These are phyloP conservation scores for Calonectria pteridis DNA, from an alignment of 2,329 filamentous ascomycete species.

Conservation along the genomic window DNA sequence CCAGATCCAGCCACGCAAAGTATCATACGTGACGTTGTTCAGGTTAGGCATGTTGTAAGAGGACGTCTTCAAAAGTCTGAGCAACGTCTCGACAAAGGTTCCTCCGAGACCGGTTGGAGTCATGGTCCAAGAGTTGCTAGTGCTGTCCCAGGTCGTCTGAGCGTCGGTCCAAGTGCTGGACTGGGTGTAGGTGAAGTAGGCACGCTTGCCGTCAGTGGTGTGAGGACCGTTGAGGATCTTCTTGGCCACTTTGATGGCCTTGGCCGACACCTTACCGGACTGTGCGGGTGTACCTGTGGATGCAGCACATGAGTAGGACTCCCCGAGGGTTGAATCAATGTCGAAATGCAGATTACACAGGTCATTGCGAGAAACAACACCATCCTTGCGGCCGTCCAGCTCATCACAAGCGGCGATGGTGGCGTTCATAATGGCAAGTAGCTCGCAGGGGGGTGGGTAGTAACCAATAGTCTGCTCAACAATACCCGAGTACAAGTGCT, in stretches of 20 bases:
- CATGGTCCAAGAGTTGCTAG: background rate
- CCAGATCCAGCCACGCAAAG: conserved; percentile 14
- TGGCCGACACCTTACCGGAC: background rate
- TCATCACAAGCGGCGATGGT: background rate
- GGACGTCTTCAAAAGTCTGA: background rate
- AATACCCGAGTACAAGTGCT: background rate
- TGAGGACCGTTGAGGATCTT: background rate
- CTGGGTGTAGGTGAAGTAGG: background rate
- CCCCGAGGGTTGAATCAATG: background rate
- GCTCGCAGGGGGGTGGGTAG: background rate
- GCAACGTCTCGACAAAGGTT: background rate
- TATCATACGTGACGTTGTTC: background rate
- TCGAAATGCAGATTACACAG: background rate
- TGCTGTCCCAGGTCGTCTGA: background rate
- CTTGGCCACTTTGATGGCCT: background rate
- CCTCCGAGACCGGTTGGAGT: background rate
- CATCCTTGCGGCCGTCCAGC: background rate
- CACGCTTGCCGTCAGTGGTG: conserved; percentile 1
- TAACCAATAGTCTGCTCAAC: background rate
- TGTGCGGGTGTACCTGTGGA: background rate
- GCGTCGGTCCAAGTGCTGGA: background rate
- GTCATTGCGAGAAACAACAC: background rate
- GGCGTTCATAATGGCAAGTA: background rate
- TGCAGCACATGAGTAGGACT: background rate
- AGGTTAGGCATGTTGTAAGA: background rate